Percentiles rank a stretch among this genome's conserved stretches.
These are phyloP conservation scores for Termitomyces sp. DNA, from an alignment of 768 basidiomycete species.

Conservation along the genomic window DNA sequence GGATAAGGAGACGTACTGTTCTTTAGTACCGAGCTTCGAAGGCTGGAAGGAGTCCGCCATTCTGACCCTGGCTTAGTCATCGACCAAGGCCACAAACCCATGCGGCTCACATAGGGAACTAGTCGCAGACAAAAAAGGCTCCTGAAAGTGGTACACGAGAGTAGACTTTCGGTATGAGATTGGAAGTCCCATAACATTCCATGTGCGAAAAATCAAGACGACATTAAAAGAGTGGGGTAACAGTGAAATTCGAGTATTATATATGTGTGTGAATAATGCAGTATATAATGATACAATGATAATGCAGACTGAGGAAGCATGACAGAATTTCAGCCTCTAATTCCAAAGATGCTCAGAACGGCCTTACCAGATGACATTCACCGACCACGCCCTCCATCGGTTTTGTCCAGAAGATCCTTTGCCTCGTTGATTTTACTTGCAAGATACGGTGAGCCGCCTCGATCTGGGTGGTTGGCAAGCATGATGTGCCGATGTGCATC, in stretches of 20 bases:
- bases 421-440: conserved; percentile 99
- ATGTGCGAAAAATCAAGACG: not conserved
- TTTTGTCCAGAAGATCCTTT: conserved; percentile 84
- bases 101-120: not conserved
- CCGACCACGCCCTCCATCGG: conserved; percentile 43
- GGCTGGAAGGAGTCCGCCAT: conserved; percentile 38
- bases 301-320: conserved; percentile 3
- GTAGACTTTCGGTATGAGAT: not conserved
- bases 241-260: conserved; percentile 10
- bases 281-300: conserved; percentile 12
- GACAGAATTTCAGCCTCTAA: not conserved
- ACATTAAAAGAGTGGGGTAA: not conserved
- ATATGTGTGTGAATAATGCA: conserved; percentile 6
- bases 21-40: conserved; percentile 74
- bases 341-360: not conserved
- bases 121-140: not conserved
- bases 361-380: conserved; percentile 13
- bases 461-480: conserved; percentile 98
- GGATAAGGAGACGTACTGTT: conserved; percentile 46
- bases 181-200: not conserved
- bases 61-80: conserved; percentile 26
- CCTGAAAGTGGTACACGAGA: not conserved
- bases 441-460: conserved; percentile 96
- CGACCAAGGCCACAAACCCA: not conserved
- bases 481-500: conserved; percentile 96